Percentiles rank a stretch among this genome's conserved stretches.
Conservation (phyloP, 257 asterid species). For the Perilla frutescens region DNA sequence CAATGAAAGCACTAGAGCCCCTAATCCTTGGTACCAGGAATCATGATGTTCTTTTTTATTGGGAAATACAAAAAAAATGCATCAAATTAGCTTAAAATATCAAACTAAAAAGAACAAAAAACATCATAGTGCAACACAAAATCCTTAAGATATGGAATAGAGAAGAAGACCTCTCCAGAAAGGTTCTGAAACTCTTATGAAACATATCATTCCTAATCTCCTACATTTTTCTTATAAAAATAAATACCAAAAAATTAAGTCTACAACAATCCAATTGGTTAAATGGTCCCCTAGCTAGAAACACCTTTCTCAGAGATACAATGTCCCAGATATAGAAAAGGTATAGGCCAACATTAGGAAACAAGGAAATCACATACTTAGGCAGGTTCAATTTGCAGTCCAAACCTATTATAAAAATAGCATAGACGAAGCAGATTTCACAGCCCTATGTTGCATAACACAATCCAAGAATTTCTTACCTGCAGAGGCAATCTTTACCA, state of each 20-base stretch:
- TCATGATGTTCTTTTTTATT: background rate
- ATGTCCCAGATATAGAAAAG: background rate
- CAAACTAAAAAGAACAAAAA: constrained; percentile 21
- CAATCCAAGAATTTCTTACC: constrained; percentile 54
- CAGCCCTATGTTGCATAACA: constrained; percentile 19
- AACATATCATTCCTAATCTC: constrained; percentile 18
- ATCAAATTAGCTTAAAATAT: constrained; percentile 10
- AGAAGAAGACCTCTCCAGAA: background rate
- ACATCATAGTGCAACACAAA: constrained; percentile 12
- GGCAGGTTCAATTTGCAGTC: constrained; percentile 16
- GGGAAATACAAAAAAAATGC: background rate
- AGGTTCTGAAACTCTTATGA: constrained; percentile 1
- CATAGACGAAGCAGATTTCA: constrained; percentile 18
- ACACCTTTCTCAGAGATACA: constrained; percentile 1
- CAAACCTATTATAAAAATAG: constrained; percentile 7
- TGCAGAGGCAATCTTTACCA: constrained; percentile 85
- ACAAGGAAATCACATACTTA: background rate
- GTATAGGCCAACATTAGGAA: constrained; percentile 1
- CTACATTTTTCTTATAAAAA: background rate
- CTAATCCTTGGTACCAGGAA: constrained; percentile 5
- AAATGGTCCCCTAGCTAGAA: background rate
- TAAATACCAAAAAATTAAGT: background rate
- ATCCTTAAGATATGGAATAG: background rate
- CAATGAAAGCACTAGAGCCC: constrained; percentile 15
- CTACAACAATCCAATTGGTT: background rate